phyloP scores from a whole-genome alignment of 2,329 filamentous ascomycete species.

The Annulohypoxylon truncatum region DNA sequence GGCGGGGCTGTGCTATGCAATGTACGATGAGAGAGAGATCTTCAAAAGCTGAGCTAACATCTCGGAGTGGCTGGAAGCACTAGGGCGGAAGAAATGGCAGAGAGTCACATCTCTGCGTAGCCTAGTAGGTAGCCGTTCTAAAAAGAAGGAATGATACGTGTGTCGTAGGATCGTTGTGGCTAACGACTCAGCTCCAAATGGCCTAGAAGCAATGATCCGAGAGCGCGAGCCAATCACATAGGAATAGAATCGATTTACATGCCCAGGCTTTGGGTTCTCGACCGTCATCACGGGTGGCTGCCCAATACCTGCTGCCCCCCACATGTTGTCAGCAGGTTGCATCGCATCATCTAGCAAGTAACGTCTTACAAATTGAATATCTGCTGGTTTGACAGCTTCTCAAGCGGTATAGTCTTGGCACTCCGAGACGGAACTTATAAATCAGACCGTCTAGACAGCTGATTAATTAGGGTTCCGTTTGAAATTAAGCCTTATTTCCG shows the following conservation, averaged over 20 bases:
- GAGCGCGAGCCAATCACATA: constrained; percentile 10
- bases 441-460: constrained; percentile 15
- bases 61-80: constrained; percentile 17
- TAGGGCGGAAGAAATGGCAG: neutral
- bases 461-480: constrained; percentile 7
- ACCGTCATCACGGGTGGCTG: constrained; percentile 18
- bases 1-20: constrained; percentile 6
- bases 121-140: neutral
- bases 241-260: constrained; percentile 17
- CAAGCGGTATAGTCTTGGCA: neutral
- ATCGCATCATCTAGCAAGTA: constrained; percentile 24
- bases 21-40: constrained; percentile 17
- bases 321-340: constrained; percentile 25
- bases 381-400: constrained; percentile 1
- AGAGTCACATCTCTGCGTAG: neutral
- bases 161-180: neutral
- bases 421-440: constrained; percentile 10
- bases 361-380: constrained; percentile 23
- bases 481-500: neutral
- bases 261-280: constrained; percentile 21
- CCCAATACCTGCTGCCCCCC: constrained; percentile 24
- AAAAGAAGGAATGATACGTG: neutral
- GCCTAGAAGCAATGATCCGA: constrained; percentile 10
- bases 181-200: neutral
- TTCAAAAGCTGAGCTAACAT: constrained; percentile 26